A percentile compares a stretch with the other conserved stretches of the same genome.
Evolutionary conservation across 2,329 filamentous ascomycete genomes (phyloP).

Genomic region (Diaporthe citrichinensis): DNA sequence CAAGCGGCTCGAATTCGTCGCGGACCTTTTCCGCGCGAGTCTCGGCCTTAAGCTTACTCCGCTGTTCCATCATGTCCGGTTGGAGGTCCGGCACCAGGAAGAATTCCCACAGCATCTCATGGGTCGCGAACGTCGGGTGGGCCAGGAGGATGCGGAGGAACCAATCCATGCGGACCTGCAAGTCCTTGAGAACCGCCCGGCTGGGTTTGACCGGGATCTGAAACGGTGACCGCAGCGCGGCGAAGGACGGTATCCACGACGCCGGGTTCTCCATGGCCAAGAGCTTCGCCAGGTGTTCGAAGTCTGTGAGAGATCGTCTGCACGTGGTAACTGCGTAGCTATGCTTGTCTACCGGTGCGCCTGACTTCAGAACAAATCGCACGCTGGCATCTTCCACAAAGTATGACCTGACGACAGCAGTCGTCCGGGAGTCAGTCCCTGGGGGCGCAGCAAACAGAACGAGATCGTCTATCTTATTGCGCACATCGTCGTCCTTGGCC

Average conservation of each 20-base stretch:
- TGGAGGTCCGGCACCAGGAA: constrained; percentile 97
- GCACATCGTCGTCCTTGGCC: constrained; percentile 97
- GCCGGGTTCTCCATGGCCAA: constrained; percentile 92
- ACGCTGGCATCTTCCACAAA: constrained; percentile 98
- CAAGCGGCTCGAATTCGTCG: constrained; percentile 89
- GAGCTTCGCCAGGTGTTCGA: constrained; percentile 89
- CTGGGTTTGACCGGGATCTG: constrained; percentile 95
- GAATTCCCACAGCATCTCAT: constrained; percentile 99
- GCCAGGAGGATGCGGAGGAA: constrained; percentile 89
- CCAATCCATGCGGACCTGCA: constrained; percentile 87
- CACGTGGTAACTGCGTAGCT: constrained; percentile 96
- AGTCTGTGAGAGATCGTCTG: constrained; percentile 87
- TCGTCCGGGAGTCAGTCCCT: constrained; percentile 84
- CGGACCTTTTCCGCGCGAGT: constrained; percentile 85
- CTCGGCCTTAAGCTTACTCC: constrained; percentile 89
- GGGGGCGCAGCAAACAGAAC: constrained; percentile 83
- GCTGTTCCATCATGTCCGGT: constrained; percentile 88
- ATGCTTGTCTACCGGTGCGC: constrained; percentile 83
- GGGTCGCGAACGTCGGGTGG: constrained; percentile 93
- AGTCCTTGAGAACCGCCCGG: constrained; percentile 86
- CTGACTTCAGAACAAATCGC: constrained; percentile 93
- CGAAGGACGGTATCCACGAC: constrained; percentile 90
- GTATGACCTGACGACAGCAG: constrained; percentile 93
- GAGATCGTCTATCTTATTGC: constrained; percentile 96
- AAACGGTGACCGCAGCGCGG: constrained; percentile 86